A percentile compares a stretch with the other conserved stretches of the same genome.
Conservation (phyloP, 225 moss, liverwort and hornwort genomes). For the Rhytidiadelphus loreus region DNA sequence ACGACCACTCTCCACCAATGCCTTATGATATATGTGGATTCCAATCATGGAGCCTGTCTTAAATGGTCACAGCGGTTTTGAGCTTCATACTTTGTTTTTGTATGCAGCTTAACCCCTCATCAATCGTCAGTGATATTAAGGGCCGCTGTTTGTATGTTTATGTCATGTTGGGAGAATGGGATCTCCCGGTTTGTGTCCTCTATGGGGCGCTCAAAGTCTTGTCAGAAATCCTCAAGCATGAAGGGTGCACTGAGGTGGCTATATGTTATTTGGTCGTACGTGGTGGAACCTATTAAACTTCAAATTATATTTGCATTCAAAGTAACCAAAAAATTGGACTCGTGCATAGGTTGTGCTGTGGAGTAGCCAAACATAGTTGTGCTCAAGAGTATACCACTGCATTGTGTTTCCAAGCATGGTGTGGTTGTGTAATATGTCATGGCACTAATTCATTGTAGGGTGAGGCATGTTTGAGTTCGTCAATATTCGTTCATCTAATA, state of each 20-base stretch:
- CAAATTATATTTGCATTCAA: neutral
- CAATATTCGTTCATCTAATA: neutral
- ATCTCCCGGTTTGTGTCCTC: neutral
- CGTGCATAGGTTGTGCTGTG: neutral
- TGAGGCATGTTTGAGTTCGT: neutral
- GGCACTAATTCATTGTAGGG: neutral
- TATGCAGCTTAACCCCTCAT: neutral
- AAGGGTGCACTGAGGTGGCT: neutral
- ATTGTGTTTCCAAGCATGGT: neutral
- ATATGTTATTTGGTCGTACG: neutral
- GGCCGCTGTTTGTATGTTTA: neutral
- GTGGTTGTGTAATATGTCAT: neutral
- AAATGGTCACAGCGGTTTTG: neutral
- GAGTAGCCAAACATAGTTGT: neutral
- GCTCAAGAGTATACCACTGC: neutral
- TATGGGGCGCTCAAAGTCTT: neutral
- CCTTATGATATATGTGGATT: neutral
- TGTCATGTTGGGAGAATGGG: neutral
- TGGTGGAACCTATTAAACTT: neutral
- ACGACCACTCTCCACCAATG: neutral
- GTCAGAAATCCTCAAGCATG: neutral
- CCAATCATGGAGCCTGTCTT: neutral
- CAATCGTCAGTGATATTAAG: neutral
- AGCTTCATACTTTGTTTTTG: neutral
- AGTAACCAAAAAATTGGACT: neutral